Evolutionary conservation across 345 rosid species (phyloP), one percentile per base, ranked within the genome.

Genomic region (Aethionema arabicum): DNA sequence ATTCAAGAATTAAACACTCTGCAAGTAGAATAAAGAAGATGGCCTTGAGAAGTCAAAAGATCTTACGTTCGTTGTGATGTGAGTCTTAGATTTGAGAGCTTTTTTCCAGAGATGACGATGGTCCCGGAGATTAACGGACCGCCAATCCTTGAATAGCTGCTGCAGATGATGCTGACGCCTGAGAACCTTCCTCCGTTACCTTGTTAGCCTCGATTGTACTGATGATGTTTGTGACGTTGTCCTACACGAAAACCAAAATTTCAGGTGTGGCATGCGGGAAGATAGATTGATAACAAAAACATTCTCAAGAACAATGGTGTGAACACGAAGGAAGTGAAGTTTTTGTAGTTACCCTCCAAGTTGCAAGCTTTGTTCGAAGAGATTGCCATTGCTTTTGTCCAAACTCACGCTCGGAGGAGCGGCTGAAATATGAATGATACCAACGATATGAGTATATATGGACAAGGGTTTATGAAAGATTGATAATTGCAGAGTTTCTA

Each of bases 161-260:
- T 50, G 71, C 60, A 41, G 74, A 70, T 56, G 74, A 63, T 77
- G 91, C 92, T 52, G 68, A 72, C 31, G 85, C 75, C 66, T 83
- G 96, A 29, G 95, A 63, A 36, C 82, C 82, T 61, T 95, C 98
- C 63, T 95, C 95, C 0, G 87, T 75, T 52, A 76, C 65, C 91
- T 95, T 88, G 82, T 83, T 90, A 0, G 96, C 85, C 71, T 88
- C 89, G 56, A 90, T 82, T 71, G 99, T 86, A 73, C 57, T 81
- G 65, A 95, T 86, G 57, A 88, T 81, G 61, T 69, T 82, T 9
- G 77, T 66, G 74, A 95, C 72, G 70, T 90, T 86, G 12, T 76
- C 88, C 99, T 90, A 77, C 56, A 67, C 65, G 65, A 72, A 42
- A 6, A 29, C 27, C 27, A 21, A 21, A 21, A 21, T 21, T 1